These are phyloP conservation scores for Myrica gale DNA, from an alignment of 306 rosid genomes.

Conservation along the genomic window DNA sequence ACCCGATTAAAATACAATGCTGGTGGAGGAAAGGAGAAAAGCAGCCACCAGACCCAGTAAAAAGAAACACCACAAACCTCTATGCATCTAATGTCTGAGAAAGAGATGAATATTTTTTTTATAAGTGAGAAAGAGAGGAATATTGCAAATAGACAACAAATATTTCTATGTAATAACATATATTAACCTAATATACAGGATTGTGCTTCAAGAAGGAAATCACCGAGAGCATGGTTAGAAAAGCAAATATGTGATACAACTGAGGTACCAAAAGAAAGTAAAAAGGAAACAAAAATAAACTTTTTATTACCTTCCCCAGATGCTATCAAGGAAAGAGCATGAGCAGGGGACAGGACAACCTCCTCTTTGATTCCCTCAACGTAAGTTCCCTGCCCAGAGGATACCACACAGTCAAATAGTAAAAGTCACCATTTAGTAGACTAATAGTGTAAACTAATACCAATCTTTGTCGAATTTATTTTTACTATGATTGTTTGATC, in stretches of 20 bases:
- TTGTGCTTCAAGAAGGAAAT: constrained; percentile 13
- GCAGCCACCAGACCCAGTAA: neutral
- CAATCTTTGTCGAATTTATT: neutral
- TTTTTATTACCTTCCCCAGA: constrained; percentile 70
- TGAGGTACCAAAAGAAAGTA: constrained; percentile 23
- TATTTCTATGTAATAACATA: too few relatives aligned
- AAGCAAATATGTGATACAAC: neutral
- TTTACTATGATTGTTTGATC: neutral
- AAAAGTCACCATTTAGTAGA: constrained; percentile 17
- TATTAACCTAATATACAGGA: neutral
- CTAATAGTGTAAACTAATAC: neutral
- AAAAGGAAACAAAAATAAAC: neutral
- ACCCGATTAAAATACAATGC: constrained; percentile 9
- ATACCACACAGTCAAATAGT: constrained; percentile 15
- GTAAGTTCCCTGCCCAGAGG: constrained; percentile 66
- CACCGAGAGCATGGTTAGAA: constrained; percentile 8
- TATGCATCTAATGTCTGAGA: too few relatives aligned
- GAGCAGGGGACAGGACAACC: constrained; percentile 91
- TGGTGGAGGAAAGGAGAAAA: neutral
- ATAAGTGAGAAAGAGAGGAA: too few relatives aligned
- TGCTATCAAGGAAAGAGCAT: constrained; percentile 89
- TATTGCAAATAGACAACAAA: too few relatives aligned
- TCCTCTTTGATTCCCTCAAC: constrained; percentile 94
- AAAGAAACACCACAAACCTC: neutral
- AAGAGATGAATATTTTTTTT: too few relatives aligned